Base-by-base conservation (phyloP, 352 stramenopile genomes). In the Globisporangium orthogonon region DNA sequence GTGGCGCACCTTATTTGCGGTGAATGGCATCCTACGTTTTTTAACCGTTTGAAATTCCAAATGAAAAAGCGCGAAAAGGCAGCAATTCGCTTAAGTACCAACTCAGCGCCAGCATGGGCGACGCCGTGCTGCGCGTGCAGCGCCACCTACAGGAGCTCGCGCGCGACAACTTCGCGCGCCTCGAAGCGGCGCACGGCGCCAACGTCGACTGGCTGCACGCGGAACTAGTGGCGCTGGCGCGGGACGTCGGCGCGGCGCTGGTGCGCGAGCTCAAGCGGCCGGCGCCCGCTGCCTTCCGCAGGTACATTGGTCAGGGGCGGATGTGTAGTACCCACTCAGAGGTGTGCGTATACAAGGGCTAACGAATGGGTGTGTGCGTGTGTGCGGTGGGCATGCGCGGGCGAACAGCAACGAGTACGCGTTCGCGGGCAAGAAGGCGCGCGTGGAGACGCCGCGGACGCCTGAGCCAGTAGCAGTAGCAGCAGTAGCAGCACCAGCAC, bases 111-210 rank as follows among this genome's bases (percentile, higher is more conserved):
- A 18, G 15, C 43, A 89, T 91, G 78, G 68, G 78, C 39, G 81
- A 91, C 60, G 78, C 76, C 55, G 78, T 89, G 61, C 66, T 78
- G 58, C 76, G 73, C 64, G 73, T 87, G 56, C 76, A 75, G 55
- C 60, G 70, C 51, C 74, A 78, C 39, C 62, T 91, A 47, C 76
- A 80, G 55, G 62, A 67, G 33, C 56, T 86, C 23, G 75, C 74
- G 52, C 76, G 70, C 39, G 78, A 83, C 14, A 68, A 87, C 54
- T 85, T 79, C 62, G 54, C 56, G 31, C 62, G 48, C 41, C 47
- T 89, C 51, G 78, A 91, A 55, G 58, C 74, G 41, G 43, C 59
- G 9, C 74, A 87, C 37, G 70, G 60, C 33, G 35, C 35, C 46
- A 82, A 83, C 41, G 56, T 86, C 11, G 62, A 60, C 13, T 79